Evolutionary conservation across 2,329 filamentous ascomycete species (phyloP).

Genomic region (Aplosporella prunicola): DNA sequence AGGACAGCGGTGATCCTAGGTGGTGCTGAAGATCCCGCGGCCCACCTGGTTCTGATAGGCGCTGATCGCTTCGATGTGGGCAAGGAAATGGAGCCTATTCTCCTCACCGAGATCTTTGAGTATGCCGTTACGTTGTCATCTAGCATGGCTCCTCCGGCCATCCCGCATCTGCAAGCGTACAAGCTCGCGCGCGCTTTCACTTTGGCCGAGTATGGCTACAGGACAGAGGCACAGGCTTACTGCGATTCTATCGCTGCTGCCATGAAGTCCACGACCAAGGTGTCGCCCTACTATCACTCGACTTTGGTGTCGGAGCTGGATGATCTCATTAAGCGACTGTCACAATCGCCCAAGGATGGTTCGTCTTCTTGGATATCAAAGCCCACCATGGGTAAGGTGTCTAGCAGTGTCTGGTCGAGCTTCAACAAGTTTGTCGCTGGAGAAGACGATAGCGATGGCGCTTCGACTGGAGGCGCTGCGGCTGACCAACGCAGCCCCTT

Average conservation of each 20-base stretch:
- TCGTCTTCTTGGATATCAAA: constrained; percentile 86
- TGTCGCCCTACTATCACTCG: constrained; percentile 78
- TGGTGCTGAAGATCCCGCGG: constrained; percentile 70
- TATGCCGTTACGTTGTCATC: constrained; percentile 69
- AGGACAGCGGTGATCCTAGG: constrained; percentile 61
- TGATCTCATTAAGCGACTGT: constrained; percentile 73
- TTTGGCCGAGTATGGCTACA: constrained; percentile 74
- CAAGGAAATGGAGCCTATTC: constrained; percentile 73
- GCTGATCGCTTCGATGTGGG: constrained; percentile 68
- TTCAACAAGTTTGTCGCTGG: constrained; percentile 97
- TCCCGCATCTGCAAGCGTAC: constrained; percentile 80
- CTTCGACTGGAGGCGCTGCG: constrained; percentile 47
- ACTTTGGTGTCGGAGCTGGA: constrained; percentile 67
- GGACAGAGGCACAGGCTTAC: constrained; percentile 78
- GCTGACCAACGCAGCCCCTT: constrained; percentile 78
- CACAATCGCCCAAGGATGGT: constrained; percentile 73
- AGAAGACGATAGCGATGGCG: constrained; percentile 67
- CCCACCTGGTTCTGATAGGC: constrained; percentile 75
- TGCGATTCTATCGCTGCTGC: constrained; percentile 73
- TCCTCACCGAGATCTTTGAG: constrained; percentile 94
- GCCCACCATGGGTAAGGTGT: constrained; percentile 92
- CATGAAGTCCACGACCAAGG: constrained; percentile 70
- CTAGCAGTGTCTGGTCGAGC: constrained; percentile 77
- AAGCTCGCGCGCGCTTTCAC: constrained; percentile 81
- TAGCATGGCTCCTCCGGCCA: constrained; percentile 40